Evolutionary conservation across 345 rosid genomes (phyloP), one percentile per base, ranked within the genome.

Genomic region (Citrus maxima): DNA sequence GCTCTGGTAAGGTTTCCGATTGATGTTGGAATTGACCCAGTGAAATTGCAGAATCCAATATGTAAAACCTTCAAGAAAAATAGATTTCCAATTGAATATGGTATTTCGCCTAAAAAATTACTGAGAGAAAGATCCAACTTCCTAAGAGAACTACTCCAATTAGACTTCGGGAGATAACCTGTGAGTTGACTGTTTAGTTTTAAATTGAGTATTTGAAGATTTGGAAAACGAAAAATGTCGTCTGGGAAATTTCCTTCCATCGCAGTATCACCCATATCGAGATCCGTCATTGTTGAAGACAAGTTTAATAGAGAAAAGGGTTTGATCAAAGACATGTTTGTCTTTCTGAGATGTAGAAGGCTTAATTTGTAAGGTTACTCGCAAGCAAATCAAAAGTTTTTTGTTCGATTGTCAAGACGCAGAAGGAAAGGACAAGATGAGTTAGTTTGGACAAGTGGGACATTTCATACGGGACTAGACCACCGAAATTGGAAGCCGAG

Each of bases 221-320:
- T 27, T 22, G 71, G 77, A 0, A 72, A n/a, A 34, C 1, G 72
- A 30, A 77, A 79, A 35, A 83, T 40, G 4, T 56, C 63, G 1
- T 13, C 37, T 10, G 83, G 83, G 12, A 86, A 71, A 1, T 46
- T 58, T 2, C 82, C 81, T 18, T 3, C 4, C 5, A 81, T 35
- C 2, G 0, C 0, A 25, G 74, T 74, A 10, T 0, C 0, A 0
- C 0, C 0, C 12, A 83, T 64, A 54, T 38, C 13, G 22, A 86
- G 74, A 25, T 12, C 10, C 7, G 16, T 30, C 34, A 80, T 0
- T 34, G 84, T 63, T 37, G 71, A 42, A 34, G 81, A 78, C 4
- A 78, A 18, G 56, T 76, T 83, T 35, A 59, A 21, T 4, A 72
- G 67, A 27, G 77, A 74, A 59, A n/a, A 5, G 3, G 73, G 65